A percentile compares a stretch with the other conserved stretches of the same genome.
phyloP scores from a whole-genome alignment of 352 stramenopile genomes.

The Albugo laibachii region DNA sequence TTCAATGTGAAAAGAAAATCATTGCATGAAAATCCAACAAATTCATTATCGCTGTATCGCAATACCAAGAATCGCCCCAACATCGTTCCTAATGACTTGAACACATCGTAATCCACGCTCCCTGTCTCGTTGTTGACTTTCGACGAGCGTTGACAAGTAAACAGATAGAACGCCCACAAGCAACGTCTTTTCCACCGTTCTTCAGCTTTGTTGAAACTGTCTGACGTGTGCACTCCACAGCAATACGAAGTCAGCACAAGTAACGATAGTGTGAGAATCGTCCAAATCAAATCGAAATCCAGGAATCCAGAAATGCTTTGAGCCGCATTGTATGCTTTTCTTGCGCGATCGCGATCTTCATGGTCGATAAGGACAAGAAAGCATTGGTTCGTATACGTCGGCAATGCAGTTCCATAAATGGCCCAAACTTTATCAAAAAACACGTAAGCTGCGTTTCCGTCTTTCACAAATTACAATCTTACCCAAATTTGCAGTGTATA shows the following conservation, averaged over 20 bases:
- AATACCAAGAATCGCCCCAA: constrained; percentile 60
- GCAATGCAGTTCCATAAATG: constrained; percentile 27
- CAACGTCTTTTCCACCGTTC: constrained; percentile 45
- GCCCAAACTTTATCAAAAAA: constrained; percentile 13
- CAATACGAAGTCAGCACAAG: constrained; percentile 40
- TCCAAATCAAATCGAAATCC: constrained; percentile 38
- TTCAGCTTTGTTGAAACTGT: constrained; percentile 27
- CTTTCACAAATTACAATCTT: not conserved
- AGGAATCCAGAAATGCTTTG: constrained; percentile 38
- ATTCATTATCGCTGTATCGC: constrained; percentile 36
- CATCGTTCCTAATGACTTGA: constrained; percentile 34
- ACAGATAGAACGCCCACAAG: constrained; percentile 32
- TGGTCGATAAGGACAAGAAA: too few species aligned
- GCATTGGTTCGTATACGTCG: constrained; percentile 14
- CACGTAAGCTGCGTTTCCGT: not conserved
- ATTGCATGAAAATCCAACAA: constrained; percentile 45
- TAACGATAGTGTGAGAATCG: not conserved
- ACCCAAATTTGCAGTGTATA: constrained; percentile 28
- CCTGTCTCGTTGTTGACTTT: constrained; percentile 9
- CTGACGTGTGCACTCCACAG: constrained; percentile 40
- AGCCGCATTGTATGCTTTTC: constrained; percentile 18
- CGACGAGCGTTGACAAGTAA: constrained; percentile 21
- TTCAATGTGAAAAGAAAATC: constrained; percentile 50
- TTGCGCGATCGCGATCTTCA: too few species aligned
- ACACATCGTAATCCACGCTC: constrained; percentile 37